Evolutionary conservation across 768 basidiomycete genomes (phyloP).

Genomic region (Krasilnikovozyma curviuscula): DNA sequence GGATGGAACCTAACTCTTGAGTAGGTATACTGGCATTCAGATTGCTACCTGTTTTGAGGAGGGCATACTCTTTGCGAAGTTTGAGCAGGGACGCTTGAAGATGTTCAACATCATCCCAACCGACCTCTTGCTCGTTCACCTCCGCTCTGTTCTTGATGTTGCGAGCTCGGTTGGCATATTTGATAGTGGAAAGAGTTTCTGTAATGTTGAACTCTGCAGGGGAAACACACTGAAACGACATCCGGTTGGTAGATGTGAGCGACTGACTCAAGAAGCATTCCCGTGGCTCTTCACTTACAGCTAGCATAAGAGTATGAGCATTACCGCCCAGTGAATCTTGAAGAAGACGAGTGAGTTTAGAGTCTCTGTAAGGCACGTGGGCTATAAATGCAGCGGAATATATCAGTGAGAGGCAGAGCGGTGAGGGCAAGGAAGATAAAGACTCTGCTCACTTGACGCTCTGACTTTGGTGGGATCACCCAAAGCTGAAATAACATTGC

Average conservation of each 20-base stretch:
- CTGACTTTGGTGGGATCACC: slow-evolving; percentile 80
- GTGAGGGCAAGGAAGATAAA: background rate
- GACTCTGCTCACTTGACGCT: slow-evolving; percentile 34
- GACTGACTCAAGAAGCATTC: background rate
- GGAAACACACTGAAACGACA: background rate
- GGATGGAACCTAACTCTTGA: background rate
- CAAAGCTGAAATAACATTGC: slow-evolving; percentile 94
- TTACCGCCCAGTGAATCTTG: slow-evolving; percentile 97
- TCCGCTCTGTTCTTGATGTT: slow-evolving; percentile 92
- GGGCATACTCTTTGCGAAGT: slow-evolving; percentile 68
- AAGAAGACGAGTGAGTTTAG: slow-evolving; percentile 83
- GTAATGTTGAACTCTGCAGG: slow-evolving; percentile 85
- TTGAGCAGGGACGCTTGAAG: slow-evolving; percentile 68
- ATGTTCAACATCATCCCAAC: slow-evolving; percentile 98
- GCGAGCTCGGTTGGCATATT: slow-evolving; percentile 89
- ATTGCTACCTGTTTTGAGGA: slow-evolving; percentile 47
- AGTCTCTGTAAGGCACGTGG: slow-evolving; percentile 94
- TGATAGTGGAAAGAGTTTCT: slow-evolving; percentile 62
- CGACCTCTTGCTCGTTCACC: slow-evolving; percentile 84
- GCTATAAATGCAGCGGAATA: too few relatives aligned
- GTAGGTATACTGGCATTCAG: slow-evolving; percentile 18
- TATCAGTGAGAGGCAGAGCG: background rate
- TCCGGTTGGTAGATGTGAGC: background rate
- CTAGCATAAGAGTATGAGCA: slow-evolving; percentile 95
- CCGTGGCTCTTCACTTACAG: slow-evolving; percentile 21